phyloP scores from a whole-genome alignment of 2,329 filamentous ascomycete species.

The Parastagonospora avenae region DNA sequence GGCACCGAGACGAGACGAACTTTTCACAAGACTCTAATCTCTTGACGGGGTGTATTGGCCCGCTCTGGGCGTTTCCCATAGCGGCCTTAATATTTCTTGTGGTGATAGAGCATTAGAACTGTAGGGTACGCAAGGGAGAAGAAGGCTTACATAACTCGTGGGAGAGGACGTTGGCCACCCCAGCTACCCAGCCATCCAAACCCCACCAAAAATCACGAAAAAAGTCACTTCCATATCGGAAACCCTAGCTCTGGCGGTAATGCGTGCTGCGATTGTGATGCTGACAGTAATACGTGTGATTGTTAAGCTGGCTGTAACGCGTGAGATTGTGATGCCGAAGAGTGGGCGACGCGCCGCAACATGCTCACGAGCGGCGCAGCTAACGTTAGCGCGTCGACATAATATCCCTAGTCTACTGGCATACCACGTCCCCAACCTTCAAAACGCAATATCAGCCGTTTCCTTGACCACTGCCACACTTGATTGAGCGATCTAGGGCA shows the following conservation, averaged over 20 bases:
- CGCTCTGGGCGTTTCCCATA: too few relatives aligned
- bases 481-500: background rate
- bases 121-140: too few relatives aligned
- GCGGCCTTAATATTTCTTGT: too few relatives aligned
- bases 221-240: background rate
- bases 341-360: background rate
- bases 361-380: background rate
- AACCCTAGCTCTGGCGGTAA: too few relatives aligned
- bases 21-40: too few relatives aligned
- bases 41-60: too few relatives aligned
- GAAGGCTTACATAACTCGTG: too few relatives aligned
- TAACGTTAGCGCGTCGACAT: background rate
- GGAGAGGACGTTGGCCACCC: background rate
- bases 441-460: background rate
- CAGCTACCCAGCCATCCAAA: background rate
- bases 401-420: background rate
- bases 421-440: background rate
- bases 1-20: too few relatives aligned
- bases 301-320: background rate
- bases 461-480: background rate
- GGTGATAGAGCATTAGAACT: too few relatives aligned
- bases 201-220: background rate
- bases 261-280: too few relatives aligned
- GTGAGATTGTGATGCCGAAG: background rate
- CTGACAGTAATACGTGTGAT: too few relatives aligned